Base-by-base conservation (phyloP, 2,329 filamentous ascomycete genomes). In the Penicillium sp. region DNA sequence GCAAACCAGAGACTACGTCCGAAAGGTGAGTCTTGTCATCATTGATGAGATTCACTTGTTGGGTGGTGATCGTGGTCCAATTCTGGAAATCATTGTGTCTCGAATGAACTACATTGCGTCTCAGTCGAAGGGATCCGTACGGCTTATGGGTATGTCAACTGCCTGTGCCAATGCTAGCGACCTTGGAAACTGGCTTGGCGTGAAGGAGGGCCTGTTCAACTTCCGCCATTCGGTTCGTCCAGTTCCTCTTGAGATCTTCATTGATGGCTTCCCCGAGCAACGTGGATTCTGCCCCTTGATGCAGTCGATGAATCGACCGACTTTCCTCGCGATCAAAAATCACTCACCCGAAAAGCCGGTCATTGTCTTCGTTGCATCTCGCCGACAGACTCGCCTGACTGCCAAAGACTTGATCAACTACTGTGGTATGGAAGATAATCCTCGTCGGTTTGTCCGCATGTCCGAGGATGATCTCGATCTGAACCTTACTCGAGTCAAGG, bases 71-170 rank as follows among this genome's bases (percentile, higher is more conserved):
- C 89, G 94, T 74, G 94, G 93, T 22, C 95, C 95, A 1, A 99
- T 99, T 82, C 80, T 99, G 48, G 94, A 99, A 75, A 99, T 99
- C 66, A 99, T 99, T 61, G 95, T 87, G 2, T 84, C 81, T 64
- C 83, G 88, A 65, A 97, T 99, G 95, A 99, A 99, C 72, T 99
- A 97, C 72, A 99, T 99, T 67, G 94, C 93, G 1, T 90, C 92
- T 2, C 92, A 96, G 58, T 96, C 90, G 40, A 92, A 96, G 68
- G 91, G 88, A 49, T 85, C 91, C 0, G 93, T 99, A 22, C 85
- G 94, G 4, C 80, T 99, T 5, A 82, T 99, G 59, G 94, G 94
- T n/a, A 99, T 99, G 95, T 99, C 94, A 2, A 99, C 94, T 18
- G 95, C 94, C 9, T 97, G 93, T 67, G 94, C 94, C 14, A 99